phyloP scores from a whole-genome alignment of 805 yeast genomes.

The Candida anglica region DNA sequence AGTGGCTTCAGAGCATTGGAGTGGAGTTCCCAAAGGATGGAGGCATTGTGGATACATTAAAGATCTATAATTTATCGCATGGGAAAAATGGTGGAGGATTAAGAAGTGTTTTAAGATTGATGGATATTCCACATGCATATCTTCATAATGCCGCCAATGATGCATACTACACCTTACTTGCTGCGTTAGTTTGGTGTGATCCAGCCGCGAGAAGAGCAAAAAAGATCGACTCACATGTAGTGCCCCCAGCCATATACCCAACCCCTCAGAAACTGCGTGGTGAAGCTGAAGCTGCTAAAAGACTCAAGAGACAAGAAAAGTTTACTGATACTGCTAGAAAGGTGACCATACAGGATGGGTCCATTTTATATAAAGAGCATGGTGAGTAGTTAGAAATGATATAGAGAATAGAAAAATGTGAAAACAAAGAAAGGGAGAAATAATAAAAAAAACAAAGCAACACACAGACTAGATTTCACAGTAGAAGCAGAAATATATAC shows the following conservation, averaged over 20 bases:
- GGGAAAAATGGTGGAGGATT: conserved; percentile 42
- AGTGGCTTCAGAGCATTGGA: conserved; percentile 46
- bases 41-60: conserved; percentile 44
- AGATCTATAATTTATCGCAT: conserved; percentile 35
- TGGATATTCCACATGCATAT: conserved; percentile 53
- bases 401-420: no score
- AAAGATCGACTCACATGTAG: conserved; percentile 11
- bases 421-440: no score
- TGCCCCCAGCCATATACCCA: not conserved
- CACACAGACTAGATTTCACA: no score
- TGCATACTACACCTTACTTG: conserved; percentile 55
- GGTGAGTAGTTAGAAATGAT: no score
- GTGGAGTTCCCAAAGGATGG: conserved; percentile 37
- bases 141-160: conserved; percentile 75
- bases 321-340: conserved; percentile 5
- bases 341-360: not conserved
- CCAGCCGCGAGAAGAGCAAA: conserved; percentile 27
- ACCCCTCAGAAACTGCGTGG: not conserved
- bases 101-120: conserved; percentile 40
- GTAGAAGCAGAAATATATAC: no score
- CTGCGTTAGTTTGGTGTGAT: conserved; percentile 50
- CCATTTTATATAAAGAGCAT: conserved; percentile 14
- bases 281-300: not conserved
- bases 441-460: no score
- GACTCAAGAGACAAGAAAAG: conserved; percentile 3